Conservation (phyloP, 306 rosid species). For the Bauhinia variegata region DNA sequence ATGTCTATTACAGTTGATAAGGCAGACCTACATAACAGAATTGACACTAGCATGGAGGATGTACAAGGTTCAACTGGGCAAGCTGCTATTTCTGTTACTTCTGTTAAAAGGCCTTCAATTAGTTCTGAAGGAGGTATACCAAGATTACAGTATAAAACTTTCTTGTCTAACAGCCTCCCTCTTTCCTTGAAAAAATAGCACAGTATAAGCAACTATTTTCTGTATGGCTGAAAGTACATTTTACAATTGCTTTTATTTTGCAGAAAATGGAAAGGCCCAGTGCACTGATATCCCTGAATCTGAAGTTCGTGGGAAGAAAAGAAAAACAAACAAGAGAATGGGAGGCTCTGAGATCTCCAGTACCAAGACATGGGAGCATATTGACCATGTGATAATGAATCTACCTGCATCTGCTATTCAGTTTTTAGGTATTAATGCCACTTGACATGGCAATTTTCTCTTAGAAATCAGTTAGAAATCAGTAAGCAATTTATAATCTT, state of each 20-base stretch:
- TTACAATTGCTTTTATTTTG: constrained; percentile 32
- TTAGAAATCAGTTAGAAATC: constrained; percentile 8
- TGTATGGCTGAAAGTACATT: constrained; percentile 17
- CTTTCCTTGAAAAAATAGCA: constrained; percentile 2
- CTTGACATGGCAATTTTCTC: constrained; percentile 30
- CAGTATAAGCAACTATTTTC: constrained; percentile 19
- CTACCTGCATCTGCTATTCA: constrained; percentile 94
- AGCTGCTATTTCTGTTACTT: constrained; percentile 51
- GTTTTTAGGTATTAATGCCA: constrained; percentile 66
- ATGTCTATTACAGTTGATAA: constrained; percentile 59
- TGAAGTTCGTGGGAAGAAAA: constrained; percentile 55
- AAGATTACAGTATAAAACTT: constrained; percentile 9
- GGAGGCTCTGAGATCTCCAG: constrained; percentile 48
- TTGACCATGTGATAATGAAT: constrained; percentile 91
- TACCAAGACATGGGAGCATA: constrained; percentile 73
- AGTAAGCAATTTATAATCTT: neutral
- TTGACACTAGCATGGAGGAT: constrained; percentile 35
- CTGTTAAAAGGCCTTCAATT: constrained; percentile 72
- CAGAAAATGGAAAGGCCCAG: constrained; percentile 52
- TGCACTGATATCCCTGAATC: constrained; percentile 37
- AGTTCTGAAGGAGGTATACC: constrained; percentile 63
- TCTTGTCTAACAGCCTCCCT: constrained; percentile 20
- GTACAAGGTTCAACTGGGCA: constrained; percentile 41
- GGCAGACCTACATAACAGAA: constrained; percentile 41
- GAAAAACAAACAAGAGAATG: constrained; percentile 67